Base-by-base conservation (phyloP, 2,329 filamentous ascomycete genomes). In the Hypoxylon sp. region DNA sequence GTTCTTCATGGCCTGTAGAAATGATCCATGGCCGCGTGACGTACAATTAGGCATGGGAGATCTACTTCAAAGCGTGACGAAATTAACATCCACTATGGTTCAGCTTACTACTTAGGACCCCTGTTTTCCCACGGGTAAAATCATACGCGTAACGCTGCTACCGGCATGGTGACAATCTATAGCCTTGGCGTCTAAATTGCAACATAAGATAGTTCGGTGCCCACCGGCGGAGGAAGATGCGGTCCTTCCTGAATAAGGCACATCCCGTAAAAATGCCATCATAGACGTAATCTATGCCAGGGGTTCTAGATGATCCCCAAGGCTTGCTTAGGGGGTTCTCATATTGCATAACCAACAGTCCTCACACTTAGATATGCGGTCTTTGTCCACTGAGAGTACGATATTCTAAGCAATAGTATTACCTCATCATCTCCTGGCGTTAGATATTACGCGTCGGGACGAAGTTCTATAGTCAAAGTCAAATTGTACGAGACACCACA, bases 161-260 rank as follows among this genome's bases (percentile, higher is more conserved):
- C 22, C 17, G 31, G 13, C 20, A 50, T 56, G 50, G 58, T 57
- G 22, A 67, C 55, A 58, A 56, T 57, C 22, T 46, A 17, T 11
- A 7, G 25, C 25, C 64, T 70, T 68, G 69, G 66, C 69, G 37
- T 64, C 42, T 57, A 59, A 57, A 66, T 49, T 70, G 64, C 17
- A 58, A 66, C 68, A 54, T 66, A 54, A 37, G 48, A 57, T 17
- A 44, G 30, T 46, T 50, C 37, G 37, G 17, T 49, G 44, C 48
- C 60, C 51, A 57, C 53, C 57, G 33, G 22, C 64, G 64, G 64
- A 65, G 13, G 40, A 44, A 61, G 67, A 57, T 31, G 10, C 31
- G 35, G 44, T 54, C 51, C 57, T 68, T 46, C 65, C 65, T 51
- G 56, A 70, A 66, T 40, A 56, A 63, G 64, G 31, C 17, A 59